Percentiles rank a stretch among this genome's conserved stretches.
Evolutionary conservation across 768 basidiomycete species (phyloP).

Genomic region (Leccinum obscurum): DNA sequence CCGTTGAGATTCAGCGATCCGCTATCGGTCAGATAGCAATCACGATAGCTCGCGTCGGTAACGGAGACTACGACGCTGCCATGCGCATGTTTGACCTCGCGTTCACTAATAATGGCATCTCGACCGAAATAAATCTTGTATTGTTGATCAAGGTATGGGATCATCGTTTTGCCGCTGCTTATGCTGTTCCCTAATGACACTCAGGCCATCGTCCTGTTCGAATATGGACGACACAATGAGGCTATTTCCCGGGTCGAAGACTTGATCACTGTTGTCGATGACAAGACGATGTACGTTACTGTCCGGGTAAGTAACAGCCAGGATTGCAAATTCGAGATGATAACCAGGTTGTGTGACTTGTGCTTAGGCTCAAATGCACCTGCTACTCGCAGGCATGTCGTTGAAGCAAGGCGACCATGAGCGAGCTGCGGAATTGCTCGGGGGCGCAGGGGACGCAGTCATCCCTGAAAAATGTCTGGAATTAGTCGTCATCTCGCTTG

Average conservation of each 20-base stretch:
- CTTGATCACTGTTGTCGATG: background rate
- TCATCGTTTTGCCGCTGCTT: no score
- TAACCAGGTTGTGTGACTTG: background rate
- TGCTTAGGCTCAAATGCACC: constrained; percentile 9
- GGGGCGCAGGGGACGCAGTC: background rate
- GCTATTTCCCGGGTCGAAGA: constrained; percentile 10
- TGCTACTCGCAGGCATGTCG: background rate
- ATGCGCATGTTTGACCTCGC: constrained; percentile 9
- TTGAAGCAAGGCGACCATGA: background rate
- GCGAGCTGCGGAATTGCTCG: background rate
- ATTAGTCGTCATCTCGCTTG: constrained; percentile 9
- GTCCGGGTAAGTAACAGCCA: background rate
- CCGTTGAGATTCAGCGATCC: no score
- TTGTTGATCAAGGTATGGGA: constrained; percentile 14
- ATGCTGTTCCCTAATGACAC: background rate
- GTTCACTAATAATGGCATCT: background rate
- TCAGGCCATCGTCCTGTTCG: constrained; percentile 12
- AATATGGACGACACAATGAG: constrained; percentile 2
- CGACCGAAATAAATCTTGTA: constrained; percentile 6
- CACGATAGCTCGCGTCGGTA: background rate
- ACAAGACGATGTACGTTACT: background rate
- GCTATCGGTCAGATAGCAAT: constrained; percentile 12
- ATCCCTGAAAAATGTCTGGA: background rate
- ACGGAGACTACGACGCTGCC: constrained; percentile 5
- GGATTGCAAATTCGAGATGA: no score